Base-by-base conservation (phyloP, 208 protist genomes). In the Crithidia sp. region DNA sequence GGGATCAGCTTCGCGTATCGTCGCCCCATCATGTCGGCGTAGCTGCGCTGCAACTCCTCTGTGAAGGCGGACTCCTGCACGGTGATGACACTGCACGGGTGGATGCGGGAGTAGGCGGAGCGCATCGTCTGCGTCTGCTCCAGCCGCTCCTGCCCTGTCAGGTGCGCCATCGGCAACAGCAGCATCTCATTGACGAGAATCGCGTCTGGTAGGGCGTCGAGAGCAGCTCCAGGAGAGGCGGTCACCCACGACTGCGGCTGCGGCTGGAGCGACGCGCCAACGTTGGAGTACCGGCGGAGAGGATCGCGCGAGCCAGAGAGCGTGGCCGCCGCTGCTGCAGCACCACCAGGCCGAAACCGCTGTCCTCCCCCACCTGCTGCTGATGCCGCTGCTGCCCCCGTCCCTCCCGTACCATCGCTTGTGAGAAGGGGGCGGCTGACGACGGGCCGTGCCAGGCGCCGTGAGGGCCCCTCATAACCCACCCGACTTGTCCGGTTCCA, bases 1-100 rank as follows among this genome's bases (percentile, higher is more conserved):
- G 90, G 83, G 40, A 95, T 83, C n/a, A 91, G 79, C 56, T 87
- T 76, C 4, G 75, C 78, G 19, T 84, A 80, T 40, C 74, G 76
- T 13, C 67, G 28, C 28, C 88, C 90, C 49, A 95, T 77, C 39
- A 64, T 66, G 39, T 87, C 79, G 14, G 57, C 59, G 60, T 95
- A 95, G 43, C 74, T 76, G 43, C 73, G 72, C 60, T 83, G 60
- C 57, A 95, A 73, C 19, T 76, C 60, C 59, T 81, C 77, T 16
- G 75, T 73, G 71, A 88, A 86, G 52, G 81, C 43, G 44, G 53
- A 54, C 44, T 83, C 80, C 59, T 82, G 73, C 19, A 90, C 43
- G 47, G 67, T 80, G n/a, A 95, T 50, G 74, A 90, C 74, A 74
- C 87, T 86, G 77, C 84, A 87, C 12, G 90, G 86, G 65, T 88